These are phyloP conservation scores for Scleromitrula shiraiana DNA, from an alignment of 2,329 filamentous ascomycete species.

Conservation along the genomic window DNA sequence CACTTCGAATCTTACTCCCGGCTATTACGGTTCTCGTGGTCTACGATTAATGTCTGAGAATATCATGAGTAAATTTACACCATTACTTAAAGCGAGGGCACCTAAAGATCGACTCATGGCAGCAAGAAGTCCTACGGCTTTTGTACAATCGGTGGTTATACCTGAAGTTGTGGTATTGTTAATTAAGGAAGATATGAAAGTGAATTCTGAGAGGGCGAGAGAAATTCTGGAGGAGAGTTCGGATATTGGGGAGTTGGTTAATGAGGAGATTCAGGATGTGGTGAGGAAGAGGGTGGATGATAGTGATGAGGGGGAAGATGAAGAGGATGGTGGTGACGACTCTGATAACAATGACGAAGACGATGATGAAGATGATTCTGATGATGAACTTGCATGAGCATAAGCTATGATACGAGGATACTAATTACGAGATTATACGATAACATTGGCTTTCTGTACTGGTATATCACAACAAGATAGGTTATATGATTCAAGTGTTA, in stretches of 20 bases:
- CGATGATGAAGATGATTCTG: too few relatives aligned
- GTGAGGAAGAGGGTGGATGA: slow-evolving; percentile 47
- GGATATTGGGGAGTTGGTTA: slow-evolving; percentile 21
- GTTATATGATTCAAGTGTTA: too few relatives aligned
- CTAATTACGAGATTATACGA: too few relatives aligned
- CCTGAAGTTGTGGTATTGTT: slow-evolving; percentile 55
- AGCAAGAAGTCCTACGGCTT: slow-evolving; percentile 57
- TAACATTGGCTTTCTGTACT: too few relatives aligned
- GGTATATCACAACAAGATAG: too few relatives aligned
- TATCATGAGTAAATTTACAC: slow-evolving; percentile 52
- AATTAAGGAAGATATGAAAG: slow-evolving; percentile 50
- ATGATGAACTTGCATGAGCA: too few relatives aligned
- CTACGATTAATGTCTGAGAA: slow-evolving; percentile 63
- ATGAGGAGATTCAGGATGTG: slow-evolving; percentile 48
- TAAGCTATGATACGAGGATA: too few relatives aligned
- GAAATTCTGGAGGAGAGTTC: slow-evolving; percentile 22
- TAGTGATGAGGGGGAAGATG: slow-evolving; percentile 25
- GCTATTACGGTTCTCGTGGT: slow-evolving; percentile 78
- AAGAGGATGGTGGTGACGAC: background rate
- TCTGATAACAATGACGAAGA: too few relatives aligned
- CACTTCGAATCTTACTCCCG: slow-evolving; percentile 49
- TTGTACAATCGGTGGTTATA: slow-evolving; percentile 68
- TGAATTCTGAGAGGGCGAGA: slow-evolving; percentile 34
- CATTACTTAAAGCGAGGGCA: slow-evolving; percentile 52
- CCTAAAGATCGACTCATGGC: slow-evolving; percentile 58